Conservation (phyloP, 129 eudicot species). For the Ambrosia artemisiifolia region DNA sequence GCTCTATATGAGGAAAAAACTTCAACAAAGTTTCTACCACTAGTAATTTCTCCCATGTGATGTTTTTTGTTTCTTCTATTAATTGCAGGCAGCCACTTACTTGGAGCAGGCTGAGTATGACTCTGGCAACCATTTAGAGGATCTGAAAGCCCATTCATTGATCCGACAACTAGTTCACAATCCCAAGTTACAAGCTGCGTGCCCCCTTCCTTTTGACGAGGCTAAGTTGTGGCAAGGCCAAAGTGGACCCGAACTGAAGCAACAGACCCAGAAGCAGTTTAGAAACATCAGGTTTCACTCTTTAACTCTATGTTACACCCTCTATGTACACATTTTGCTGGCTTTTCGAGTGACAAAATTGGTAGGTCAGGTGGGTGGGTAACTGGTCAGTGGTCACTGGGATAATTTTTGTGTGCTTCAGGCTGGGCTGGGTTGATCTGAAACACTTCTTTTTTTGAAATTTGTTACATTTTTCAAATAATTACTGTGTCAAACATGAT, state of each 20-base stretch:
- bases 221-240: conserved; percentile 88
- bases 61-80: conserved; percentile 7
- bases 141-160: conserved; percentile 73
- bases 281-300: conserved; percentile 59
- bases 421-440: not conserved
- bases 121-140: conserved; percentile 73
- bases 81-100: conserved; percentile 62
- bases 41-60: not conserved
- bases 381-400: not conserved
- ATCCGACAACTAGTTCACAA: conserved; percentile 61
- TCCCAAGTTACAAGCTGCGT: conserved; percentile 75
- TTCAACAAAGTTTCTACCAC: not conserved
- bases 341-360: not conserved
- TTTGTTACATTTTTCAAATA: not conserved
- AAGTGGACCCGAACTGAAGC: conserved; percentile 80
- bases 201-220: conserved; percentile 89
- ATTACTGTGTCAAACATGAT: not conserved
- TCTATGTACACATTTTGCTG: not conserved
- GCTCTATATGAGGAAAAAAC: not conserved
- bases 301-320: not conserved
- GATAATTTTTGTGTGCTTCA: not conserved
- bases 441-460: not conserved
- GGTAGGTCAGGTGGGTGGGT: not conserved
- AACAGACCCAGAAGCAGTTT: conserved; percentile 77
- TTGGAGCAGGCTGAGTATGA: conserved; percentile 89